Evolutionary conservation across 2,329 filamentous ascomycete genomes (phyloP).

Genomic region (Diaporthe sp.): DNA sequence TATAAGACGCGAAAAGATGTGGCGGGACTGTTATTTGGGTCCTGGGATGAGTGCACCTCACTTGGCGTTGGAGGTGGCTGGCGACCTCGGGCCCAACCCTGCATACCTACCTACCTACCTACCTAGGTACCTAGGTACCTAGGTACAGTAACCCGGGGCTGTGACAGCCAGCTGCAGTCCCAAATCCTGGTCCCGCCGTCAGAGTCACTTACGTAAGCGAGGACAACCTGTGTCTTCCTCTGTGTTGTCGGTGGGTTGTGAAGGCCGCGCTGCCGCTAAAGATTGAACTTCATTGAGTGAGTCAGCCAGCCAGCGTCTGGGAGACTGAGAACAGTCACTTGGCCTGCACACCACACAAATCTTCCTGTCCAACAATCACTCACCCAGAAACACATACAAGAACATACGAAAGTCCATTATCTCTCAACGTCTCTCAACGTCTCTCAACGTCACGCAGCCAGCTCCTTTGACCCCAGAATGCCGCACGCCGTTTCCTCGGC

Average conservation of each 20-base stretch:
- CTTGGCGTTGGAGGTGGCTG: slow-evolving; percentile 17
- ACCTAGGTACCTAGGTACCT: no score
- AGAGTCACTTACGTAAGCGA: background rate
- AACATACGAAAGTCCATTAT: background rate
- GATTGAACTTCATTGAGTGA: slow-evolving; percentile 26
- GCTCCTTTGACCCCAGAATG: slow-evolving; percentile 58
- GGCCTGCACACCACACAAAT: background rate
- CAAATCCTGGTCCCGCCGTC: background rate
- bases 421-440: background rate
- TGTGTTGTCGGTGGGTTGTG: background rate
- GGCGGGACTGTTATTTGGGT: slow-evolving; percentile 13
- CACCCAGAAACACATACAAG: background rate
- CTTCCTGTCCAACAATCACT: background rate
- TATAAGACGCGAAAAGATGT: slow-evolving; percentile 17
- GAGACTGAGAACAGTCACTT: background rate
- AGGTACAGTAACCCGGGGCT: background rate
- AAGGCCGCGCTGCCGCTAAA: background rate
- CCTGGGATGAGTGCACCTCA: slow-evolving; percentile 16
- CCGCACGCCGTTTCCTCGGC: slow-evolving; percentile 81
- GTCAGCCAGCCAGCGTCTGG: slow-evolving; percentile 21
- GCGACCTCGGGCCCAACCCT: slow-evolving; percentile 14
- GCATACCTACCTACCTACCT: no score
- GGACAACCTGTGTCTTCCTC: background rate
- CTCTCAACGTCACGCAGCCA: background rate
- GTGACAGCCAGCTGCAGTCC: background rate